Conservation (phyloP, 2,329 filamentous ascomycete species). For the Hortaea werneckii region DNA sequence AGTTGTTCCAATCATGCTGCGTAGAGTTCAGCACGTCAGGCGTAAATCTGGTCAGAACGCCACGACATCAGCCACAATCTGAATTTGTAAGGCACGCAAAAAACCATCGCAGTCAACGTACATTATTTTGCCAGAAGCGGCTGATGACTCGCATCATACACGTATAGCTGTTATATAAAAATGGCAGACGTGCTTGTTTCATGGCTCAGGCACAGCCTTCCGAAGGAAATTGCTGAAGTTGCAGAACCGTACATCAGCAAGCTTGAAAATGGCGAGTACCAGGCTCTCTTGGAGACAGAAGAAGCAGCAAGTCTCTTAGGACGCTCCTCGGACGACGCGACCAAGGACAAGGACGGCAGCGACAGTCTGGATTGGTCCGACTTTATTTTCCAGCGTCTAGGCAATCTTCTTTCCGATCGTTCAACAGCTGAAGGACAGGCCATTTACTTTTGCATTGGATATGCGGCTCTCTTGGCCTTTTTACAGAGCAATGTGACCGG, state of each 20-base stretch:
- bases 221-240: conserved; percentile 31
- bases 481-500: conserved; percentile 82
- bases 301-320: conserved; percentile 34
- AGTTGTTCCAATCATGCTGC: no score
- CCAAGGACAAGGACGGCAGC: conserved; percentile 20
- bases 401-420: conserved; percentile 27
- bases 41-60: not conserved
- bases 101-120: not conserved
- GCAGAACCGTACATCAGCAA: conserved; percentile 28
- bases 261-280: conserved; percentile 34
- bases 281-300: conserved; percentile 27
- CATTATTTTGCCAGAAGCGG: not conserved
- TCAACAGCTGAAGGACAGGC: conserved; percentile 31
- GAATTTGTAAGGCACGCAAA: not conserved
- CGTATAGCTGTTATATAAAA: not conserved
- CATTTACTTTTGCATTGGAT: conserved; percentile 46
- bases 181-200: conserved; percentile 35
- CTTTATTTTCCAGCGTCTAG: conserved; percentile 34
- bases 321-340: conserved; percentile 25
- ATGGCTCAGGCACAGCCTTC: conserved; percentile 32
- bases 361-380: conserved; percentile 35
- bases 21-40: not conserved
- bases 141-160: not conserved
- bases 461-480: conserved; percentile 66
- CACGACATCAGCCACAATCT: not conserved